A percentile compares a stretch with the other conserved stretches of the same genome.
phyloP scores from a whole-genome alignment of 2,329 filamentous ascomycete genomes.

The Diatrype stigma region DNA sequence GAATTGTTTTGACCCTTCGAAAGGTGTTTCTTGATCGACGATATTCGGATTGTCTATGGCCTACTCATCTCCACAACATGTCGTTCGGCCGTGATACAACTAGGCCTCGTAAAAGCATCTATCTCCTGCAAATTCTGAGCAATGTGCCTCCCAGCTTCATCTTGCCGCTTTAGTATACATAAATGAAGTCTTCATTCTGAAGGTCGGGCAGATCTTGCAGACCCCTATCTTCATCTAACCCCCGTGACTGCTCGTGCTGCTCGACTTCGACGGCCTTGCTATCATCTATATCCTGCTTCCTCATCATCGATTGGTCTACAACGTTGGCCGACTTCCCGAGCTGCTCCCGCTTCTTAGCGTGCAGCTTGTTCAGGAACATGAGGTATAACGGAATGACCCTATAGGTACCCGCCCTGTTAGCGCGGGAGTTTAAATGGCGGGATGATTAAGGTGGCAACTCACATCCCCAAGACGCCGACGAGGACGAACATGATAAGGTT shows the following conservation, averaged over 20 bases:
- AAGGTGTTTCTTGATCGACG: too few relatives aligned
- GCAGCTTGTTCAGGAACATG: conserved; percentile 47
- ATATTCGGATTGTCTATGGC: too few relatives aligned
- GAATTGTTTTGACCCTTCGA: too few relatives aligned
- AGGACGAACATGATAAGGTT: conserved; percentile 58
- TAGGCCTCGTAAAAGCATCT: too few relatives aligned
- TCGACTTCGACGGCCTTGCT: conserved; percentile 21
- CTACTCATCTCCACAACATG: too few relatives aligned
- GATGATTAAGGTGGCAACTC: conserved; percentile 4
- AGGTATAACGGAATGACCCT: conserved; percentile 33
- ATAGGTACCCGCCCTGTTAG: neutral
- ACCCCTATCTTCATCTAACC: conserved; percentile 39
- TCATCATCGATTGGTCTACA: conserved; percentile 37
- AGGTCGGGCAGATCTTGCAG: conserved; percentile 60
- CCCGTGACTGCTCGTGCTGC: conserved; percentile 28
- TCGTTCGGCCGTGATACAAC: too few relatives aligned
- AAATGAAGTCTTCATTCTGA: conserved; percentile 66
- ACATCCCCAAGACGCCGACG: conserved; percentile 43
- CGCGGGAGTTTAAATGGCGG: conserved; percentile 17
- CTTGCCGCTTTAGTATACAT: conserved; percentile 22
- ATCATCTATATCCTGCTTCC: conserved; percentile 29
- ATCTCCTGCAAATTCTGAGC: too few relatives aligned
- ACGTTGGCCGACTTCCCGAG: conserved; percentile 48
- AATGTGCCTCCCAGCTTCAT: too few relatives aligned
- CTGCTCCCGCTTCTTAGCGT: conserved; percentile 35